Base-by-base conservation (phyloP, 768 basidiomycete genomes). In the Tephrocybe sp. region DNA sequence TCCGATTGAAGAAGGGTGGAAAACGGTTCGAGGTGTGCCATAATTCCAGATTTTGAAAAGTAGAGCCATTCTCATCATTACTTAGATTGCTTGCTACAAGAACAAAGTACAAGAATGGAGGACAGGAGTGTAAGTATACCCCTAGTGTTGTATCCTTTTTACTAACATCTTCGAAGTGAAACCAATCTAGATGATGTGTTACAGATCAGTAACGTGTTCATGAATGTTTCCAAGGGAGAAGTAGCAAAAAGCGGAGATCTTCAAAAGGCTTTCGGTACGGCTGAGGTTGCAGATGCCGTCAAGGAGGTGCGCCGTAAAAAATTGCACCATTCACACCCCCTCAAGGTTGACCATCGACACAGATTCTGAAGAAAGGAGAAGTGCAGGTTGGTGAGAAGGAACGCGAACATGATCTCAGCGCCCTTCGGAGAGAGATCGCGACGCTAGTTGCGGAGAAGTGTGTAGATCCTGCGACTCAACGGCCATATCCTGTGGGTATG, bases 91-190 rank as follows among this genome's bases (percentile, higher is more conserved):
- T 33, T 97, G 94, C 69, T 99, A 98, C 76, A 96, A 98, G 77
- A 99, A 99, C 71, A 98, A 98, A 71, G 97, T 99, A 22, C 92
- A 95, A 60, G 95, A 97, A 67, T 99, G 87, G 83, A 76, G 97
- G 52, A 92, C 81, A 51, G 94, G 94, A 54, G 89, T 96, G 85
- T 92, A 68, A 65, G 85, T 23, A 16, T 49, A 22, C 5, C 7
- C 31, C 26, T 39, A n/a, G 32, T 49, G 20, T n/a, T 8, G 30
- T 8, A 26, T 31, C 39, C 9, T 19, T 31, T 23, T 16, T 52
- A 26, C 45, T 48, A 39, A 54, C 49, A 4, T 39, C 30, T 36
- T 17, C 31, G 43, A 6, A 93, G 91, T 22, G 95, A 98, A 76
- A 92, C 89, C 26, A 87, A 89, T 71, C 71, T 98, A 30, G 92